These are phyloP conservation scores for Apiotrichum siamense DNA, from an alignment of 1,284 basidiomycete species.

Conservation along the genomic window DNA sequence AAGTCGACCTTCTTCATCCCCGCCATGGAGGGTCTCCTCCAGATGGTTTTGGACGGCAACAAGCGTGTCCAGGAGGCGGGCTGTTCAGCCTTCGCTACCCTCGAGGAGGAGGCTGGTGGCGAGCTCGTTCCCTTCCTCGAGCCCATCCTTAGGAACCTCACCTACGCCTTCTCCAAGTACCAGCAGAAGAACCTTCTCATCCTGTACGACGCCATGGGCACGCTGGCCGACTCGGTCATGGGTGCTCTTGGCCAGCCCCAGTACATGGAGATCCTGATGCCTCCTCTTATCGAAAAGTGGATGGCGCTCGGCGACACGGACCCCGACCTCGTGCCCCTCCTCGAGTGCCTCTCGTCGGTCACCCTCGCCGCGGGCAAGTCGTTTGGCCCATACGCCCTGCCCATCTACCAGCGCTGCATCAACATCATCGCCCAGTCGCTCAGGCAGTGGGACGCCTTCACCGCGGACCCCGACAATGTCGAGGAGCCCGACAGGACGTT, in stretches of 20 bases:
- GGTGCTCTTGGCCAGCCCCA: conserved; percentile 74
- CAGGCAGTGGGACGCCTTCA: conserved; percentile 62
- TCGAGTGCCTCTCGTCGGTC: conserved; percentile 95
- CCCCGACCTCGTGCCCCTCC: conserved; percentile 84
- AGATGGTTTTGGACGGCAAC: conserved; percentile 98
- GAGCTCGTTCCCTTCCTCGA: conserved; percentile 90
- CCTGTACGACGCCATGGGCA: conserved; percentile 95
- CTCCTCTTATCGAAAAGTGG: conserved; percentile 87
- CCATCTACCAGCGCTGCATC: conserved; percentile 88
- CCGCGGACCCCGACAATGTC: conserved; percentile 61
- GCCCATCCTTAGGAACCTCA: conserved; percentile 88
- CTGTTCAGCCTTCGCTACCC: conserved; percentile 95
- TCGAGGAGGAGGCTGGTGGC: conserved; percentile 92
- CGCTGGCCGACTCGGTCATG: conserved; percentile 93
- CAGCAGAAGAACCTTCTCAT: conserved; percentile 99
- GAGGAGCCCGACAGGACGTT: conserved; percentile 94
- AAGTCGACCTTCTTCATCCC: conserved; percentile 90
- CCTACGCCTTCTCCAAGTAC: conserved; percentile 95
- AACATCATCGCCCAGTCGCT: conserved; percentile 77
- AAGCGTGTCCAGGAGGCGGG: conserved; percentile 99
- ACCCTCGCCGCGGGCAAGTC: conserved; percentile 93
- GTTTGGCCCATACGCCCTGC: conserved; percentile 81
- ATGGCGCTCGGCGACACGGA: conserved; percentile 81
- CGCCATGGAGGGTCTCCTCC: conserved; percentile 92
- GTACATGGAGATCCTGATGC: conserved; percentile 94